phyloP scores from a whole-genome alignment of 345 rosid genomes.

The Populus tremula region DNA sequence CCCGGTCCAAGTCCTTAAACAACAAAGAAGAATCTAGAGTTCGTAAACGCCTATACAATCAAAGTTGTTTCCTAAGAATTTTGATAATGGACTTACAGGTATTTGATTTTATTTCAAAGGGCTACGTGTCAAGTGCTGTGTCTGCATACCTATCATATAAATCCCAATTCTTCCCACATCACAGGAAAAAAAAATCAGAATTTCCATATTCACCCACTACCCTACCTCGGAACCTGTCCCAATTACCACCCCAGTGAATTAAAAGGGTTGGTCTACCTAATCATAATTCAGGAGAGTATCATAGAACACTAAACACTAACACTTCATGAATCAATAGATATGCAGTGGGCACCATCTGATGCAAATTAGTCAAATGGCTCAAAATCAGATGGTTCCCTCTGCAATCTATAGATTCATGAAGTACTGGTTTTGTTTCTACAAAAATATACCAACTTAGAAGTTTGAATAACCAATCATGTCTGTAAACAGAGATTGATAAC shows the following conservation, averaged over 20 bases:
- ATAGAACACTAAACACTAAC: not conserved
- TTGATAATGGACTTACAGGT: not conserved
- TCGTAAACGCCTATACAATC: not conserved
- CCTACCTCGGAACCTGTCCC: not conserved
- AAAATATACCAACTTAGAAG: slow-evolving; percentile 12
- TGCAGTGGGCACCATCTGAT: not conserved
- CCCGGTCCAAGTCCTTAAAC: not conserved
- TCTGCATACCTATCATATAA: not conserved
- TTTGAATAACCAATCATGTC: not conserved
- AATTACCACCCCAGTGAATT: not conserved
- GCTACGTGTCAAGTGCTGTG: not conserved
- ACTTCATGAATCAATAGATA: not conserved
- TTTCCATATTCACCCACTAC: not conserved
- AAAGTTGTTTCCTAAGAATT: not conserved
- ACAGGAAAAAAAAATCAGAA: not conserved
- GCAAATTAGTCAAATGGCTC: not conserved
- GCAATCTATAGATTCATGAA: not conserved
- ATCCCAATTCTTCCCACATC: not conserved
- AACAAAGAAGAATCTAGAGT: not conserved
- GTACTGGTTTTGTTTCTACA: not conserved
- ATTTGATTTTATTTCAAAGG: not conserved
- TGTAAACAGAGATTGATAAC: slow-evolving; percentile 23
- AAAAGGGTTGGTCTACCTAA: not conserved
- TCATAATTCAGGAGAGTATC: not conserved
- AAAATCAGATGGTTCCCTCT: not conserved